Evolutionary conservation across 2,329 filamentous ascomycete species (phyloP).

Genomic region (Coniochaeta sp.): DNA sequence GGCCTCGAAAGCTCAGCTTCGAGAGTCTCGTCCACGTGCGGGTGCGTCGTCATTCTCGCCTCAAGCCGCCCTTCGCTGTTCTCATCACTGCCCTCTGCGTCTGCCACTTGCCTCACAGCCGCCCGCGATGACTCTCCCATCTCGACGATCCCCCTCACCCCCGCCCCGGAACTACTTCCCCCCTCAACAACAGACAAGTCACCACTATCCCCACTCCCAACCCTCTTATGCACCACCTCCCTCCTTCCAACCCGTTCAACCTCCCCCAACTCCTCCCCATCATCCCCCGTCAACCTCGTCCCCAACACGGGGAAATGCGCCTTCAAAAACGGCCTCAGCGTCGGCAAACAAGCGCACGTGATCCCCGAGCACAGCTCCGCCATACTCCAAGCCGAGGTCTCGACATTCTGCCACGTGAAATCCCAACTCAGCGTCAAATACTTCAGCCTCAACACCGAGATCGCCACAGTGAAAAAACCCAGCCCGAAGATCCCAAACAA

Average conservation of each 20-base stretch:
- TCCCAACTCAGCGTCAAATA: constrained; percentile 25
- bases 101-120: neutral
- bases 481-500: constrained; percentile 28
- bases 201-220: neutral
- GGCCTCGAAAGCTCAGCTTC: neutral
- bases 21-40: neutral
- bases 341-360: constrained; percentile 26
- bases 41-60: neutral
- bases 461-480: constrained; percentile 29
- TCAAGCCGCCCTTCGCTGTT: neutral
- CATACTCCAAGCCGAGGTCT: constrained; percentile 25
- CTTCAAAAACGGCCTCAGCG: constrained; percentile 18
- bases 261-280: neutral
- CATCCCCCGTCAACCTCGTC: neutral
- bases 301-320: constrained; percentile 11
- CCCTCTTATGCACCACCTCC: neutral
- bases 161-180: neutral
- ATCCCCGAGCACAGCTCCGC: constrained; percentile 26
- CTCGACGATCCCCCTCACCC: neutral
- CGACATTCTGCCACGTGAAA: constrained; percentile 27
- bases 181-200: neutral
- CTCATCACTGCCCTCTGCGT: neutral
- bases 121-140: neutral
- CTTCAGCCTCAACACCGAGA: constrained; percentile 28
- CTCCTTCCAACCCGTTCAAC: neutral